Percentiles rank a stretch among this genome's conserved stretches.
phyloP scores from a whole-genome alignment of 2,329 filamentous ascomycete genomes.

The Pseudofabraea citricarpa region DNA sequence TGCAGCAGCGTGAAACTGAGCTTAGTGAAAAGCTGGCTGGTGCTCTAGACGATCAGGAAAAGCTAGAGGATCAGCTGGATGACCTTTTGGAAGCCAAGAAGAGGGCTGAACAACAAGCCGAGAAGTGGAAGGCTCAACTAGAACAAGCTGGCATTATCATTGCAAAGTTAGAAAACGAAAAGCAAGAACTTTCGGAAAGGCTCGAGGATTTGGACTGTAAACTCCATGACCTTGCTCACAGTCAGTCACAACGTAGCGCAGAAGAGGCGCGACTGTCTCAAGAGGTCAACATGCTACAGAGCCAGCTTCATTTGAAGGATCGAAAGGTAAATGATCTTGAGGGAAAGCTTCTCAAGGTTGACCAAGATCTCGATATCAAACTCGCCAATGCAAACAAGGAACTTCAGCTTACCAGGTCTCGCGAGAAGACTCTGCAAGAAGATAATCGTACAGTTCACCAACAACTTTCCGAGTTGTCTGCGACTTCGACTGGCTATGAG shows the following conservation, averaged over 20 bases:
- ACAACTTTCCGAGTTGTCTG: constrained; percentile 80
- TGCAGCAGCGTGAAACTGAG: constrained; percentile 87
- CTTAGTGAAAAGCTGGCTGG: constrained; percentile 89
- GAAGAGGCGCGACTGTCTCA: constrained; percentile 74
- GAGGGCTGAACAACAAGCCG: constrained; percentile 78
- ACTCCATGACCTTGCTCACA: constrained; percentile 64
- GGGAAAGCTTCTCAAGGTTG: constrained; percentile 72
- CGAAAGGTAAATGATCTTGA: constrained; percentile 87
- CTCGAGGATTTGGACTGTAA: constrained; percentile 66
- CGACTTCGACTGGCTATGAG: constrained; percentile 91
- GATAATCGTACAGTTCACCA: constrained; percentile 82
- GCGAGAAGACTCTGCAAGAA: constrained; percentile 69
- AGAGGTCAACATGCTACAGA: constrained; percentile 87
- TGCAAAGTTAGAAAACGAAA: constrained; percentile 78
- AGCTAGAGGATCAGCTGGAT: constrained; percentile 89
- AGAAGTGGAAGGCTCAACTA: constrained; percentile 72
- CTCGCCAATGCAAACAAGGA: constrained; percentile 75
- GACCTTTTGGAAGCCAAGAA: constrained; percentile 85
- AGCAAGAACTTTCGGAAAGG: constrained; percentile 64
- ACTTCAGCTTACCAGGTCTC: constrained; percentile 65
- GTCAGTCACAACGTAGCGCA: constrained; percentile 67
- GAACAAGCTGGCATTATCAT: constrained; percentile 91
- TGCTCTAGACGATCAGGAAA: constrained; percentile 90
- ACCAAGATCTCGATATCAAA: constrained; percentile 87
- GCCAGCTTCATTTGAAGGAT: constrained; percentile 83